Evolutionary conservation across 208 protist genomes (phyloP), one percentile per base, ranked within the genome.

Genomic region (Eutreptiella sp.): DNA sequence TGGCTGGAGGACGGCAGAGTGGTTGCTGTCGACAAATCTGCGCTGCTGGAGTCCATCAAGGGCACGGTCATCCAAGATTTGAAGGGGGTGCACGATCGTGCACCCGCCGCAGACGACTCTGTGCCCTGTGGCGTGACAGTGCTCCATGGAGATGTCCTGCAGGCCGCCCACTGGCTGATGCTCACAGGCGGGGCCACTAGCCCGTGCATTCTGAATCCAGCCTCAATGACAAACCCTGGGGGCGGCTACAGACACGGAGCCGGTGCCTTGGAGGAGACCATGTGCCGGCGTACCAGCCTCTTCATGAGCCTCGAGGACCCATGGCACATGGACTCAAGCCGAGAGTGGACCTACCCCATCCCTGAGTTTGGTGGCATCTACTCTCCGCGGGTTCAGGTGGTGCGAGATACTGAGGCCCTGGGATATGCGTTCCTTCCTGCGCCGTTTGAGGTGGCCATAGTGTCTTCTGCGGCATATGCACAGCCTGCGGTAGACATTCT

Each of bases 371-470:
- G 46, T 28, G 32, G 48, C 2, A 21, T 57, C 3, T 57, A 64
- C 31, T 28, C 45, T 28, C 38, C 2, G 14, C 16, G 33, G 26
- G 33, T 29, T 5, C 24, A 34, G 29, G 42, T 57, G 19, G 31
- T 57, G 14, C 19, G 59, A 14, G 1, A 55, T 2, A 5, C 23
- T 32, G 24, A 54, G 16, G 4, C 16, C 14, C n/a, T 54, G 1
- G 42, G 42, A 9, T 65, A 65, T 53, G 21, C 33, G 19, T 65
- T 65, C n/a, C 11, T 38, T 11, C 11, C 48, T 23, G 19, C 38
- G 9, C 59, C 59, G 36, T 14, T n/a, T 14, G 24, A 27, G 3
- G 31, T 46, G 0, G 23, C 21, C 14, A 46, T 65, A 21, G 5
- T 57, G 19, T n/a, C 14, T 9, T 14, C 31, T 34, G 28, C 9